Percentiles rank a stretch among this genome's conserved stretches.
Conservation (phyloP, 1,284 basidiomycete genomes). For the Ceratobasidium sp. region DNA sequence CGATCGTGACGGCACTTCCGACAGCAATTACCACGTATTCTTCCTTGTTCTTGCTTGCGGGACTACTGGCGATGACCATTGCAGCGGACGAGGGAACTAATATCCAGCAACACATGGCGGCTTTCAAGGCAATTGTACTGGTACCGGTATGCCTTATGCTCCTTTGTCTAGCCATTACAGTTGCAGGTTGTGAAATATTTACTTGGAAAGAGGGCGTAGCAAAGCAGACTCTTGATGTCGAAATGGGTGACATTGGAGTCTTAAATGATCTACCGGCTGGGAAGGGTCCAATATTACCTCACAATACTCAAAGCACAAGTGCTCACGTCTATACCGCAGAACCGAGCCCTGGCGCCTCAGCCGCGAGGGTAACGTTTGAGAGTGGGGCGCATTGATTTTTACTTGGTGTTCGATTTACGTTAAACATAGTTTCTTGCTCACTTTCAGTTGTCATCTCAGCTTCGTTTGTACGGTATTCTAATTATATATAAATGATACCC, state of each 20-base stretch:
- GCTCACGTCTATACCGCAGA: too few species aligned
- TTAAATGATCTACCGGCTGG: neutral
- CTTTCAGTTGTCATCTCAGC: too few species aligned
- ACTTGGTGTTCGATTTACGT: too few species aligned
- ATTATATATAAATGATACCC: too few species aligned
- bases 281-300: neutral
- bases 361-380: too few species aligned
- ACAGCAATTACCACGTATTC: slow-evolving; percentile 43
- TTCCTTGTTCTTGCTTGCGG: slow-evolving; percentile 32
- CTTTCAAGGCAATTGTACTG: slow-evolving; percentile 30
- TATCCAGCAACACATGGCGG: slow-evolving; percentile 8
- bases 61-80: slow-evolving; percentile 41
- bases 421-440: too few species aligned
- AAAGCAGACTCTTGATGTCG: neutral
- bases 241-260: neutral
- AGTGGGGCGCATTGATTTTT: too few species aligned
- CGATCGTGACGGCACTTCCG: slow-evolving; percentile 34
- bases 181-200: slow-evolving; percentile 41
- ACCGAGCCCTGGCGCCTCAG: too few species aligned
- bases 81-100: slow-evolving; percentile 17
- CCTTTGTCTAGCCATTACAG: neutral
- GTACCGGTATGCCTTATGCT: slow-evolving; percentile 32
- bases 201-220: slow-evolving; percentile 14
- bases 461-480: too few species aligned
- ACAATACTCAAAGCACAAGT: too few species aligned